Conservation (phyloP, 305 asterid genomes). For the Monarda citriodora region DNA sequence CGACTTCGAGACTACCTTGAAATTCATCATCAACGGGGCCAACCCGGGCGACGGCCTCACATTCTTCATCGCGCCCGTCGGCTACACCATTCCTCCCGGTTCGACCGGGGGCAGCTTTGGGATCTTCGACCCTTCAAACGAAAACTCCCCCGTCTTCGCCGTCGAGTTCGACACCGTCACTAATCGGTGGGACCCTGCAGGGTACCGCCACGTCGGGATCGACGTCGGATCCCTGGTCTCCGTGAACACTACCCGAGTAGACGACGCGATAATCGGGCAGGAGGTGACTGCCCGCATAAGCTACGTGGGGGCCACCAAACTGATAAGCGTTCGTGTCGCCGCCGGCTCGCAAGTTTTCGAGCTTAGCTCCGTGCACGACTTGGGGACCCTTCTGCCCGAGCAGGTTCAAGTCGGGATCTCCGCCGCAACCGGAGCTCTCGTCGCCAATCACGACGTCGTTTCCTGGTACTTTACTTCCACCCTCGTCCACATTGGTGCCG, state of each 20-base stretch:
- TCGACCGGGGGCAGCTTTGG: neutral
- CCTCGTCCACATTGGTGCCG: neutral
- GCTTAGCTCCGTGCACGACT: neutral
- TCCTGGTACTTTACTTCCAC: neutral
- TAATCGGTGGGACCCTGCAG: neutral
- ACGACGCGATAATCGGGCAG: neutral
- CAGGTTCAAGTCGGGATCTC: slow-evolving; percentile 2
- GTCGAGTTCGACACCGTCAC: neutral
- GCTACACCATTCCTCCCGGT: neutral
- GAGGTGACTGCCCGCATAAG: neutral
- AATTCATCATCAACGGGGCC: neutral
- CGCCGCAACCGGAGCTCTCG: neutral
- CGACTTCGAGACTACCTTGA: neutral
- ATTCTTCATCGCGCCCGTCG: slow-evolving; percentile 7
- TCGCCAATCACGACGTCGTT: neutral
- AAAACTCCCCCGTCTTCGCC: neutral
- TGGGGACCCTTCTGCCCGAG: neutral
- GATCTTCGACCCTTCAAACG: neutral
- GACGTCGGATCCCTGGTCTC: neutral
- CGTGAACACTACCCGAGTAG: neutral
- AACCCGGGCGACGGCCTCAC: neutral
- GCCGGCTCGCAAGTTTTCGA: neutral
- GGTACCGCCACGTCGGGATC: neutral
- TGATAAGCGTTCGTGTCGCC: neutral
- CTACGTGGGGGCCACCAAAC: neutral